Evolutionary conservation across 2,329 filamentous ascomycete genomes (phyloP).

Genomic region (Ceratocystis smalleyi): DNA sequence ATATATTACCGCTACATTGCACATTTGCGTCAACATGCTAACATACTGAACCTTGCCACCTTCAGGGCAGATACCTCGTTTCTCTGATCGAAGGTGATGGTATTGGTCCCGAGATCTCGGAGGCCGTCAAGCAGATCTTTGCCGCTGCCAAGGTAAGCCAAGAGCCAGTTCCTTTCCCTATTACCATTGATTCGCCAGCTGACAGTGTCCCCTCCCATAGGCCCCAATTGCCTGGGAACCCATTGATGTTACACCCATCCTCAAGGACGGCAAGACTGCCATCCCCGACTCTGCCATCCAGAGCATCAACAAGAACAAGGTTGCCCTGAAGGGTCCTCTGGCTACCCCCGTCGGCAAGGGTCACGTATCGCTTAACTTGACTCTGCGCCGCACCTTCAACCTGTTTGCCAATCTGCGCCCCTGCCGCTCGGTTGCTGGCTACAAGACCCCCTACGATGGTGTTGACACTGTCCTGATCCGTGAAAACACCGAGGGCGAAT

Average conservation of each 20-base stretch:
- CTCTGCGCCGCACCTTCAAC: slow-evolving; percentile 97
- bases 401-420: slow-evolving; percentile 98
- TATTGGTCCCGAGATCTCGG: slow-evolving; percentile 93
- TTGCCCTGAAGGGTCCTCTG: slow-evolving; percentile 94
- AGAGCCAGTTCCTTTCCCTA: background rate
- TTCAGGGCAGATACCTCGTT: slow-evolving; percentile 83
- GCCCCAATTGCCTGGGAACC: slow-evolving; percentile 92
- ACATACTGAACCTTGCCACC: background rate
- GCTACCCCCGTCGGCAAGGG: slow-evolving; percentile 97
- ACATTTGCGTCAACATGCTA: background rate
- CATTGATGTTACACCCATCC: slow-evolving; percentile 82
- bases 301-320: slow-evolving; percentile 88
- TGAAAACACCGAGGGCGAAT: slow-evolving; percentile 99
- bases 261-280: slow-evolving; percentile 89
- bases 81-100: slow-evolving; percentile 97
- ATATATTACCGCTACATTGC: background rate
- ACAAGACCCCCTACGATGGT: slow-evolving; percentile 95
- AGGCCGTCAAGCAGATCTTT: slow-evolving; percentile 99
- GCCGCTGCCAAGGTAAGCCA: slow-evolving; percentile 67
- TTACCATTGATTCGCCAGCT: too few species aligned
- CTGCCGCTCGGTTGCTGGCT: slow-evolving; percentile 90
- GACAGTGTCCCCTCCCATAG: slow-evolving; percentile 28
- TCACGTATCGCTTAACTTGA: slow-evolving; percentile 97
- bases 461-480: slow-evolving; percentile 96
- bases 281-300: slow-evolving; percentile 87